Conservation (phyloP, 805 yeast species). For the Candida nonsorbophila region DNA sequence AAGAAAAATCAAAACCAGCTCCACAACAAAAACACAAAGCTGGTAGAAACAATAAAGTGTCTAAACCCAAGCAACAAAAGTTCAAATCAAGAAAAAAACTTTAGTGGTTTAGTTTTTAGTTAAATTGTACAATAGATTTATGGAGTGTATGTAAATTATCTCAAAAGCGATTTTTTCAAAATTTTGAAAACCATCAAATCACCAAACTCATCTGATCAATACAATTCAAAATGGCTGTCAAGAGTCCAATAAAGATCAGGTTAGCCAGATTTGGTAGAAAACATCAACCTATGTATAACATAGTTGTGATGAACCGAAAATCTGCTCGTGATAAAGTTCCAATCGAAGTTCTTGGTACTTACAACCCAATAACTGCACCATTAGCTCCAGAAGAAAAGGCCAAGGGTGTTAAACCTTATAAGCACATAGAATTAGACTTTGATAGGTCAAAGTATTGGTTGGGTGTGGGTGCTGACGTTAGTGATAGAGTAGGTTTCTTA, state of each 20-base stretch:
- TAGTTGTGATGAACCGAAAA: constrained; percentile 74
- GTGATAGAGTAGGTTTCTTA: constrained; percentile 70
- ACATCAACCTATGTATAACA: constrained; percentile 83
- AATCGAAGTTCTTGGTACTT: constrained; percentile 92
- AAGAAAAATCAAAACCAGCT: constrained; percentile 23
- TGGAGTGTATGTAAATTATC: neutral
- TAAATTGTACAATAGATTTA: neutral
- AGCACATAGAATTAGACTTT: constrained; percentile 81
- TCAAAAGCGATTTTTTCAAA: too few relatives aligned
- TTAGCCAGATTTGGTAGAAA: constrained; percentile 90
- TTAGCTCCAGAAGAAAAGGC: constrained; percentile 56
- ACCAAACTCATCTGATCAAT: too few relatives aligned
- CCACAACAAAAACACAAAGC: constrained; percentile 8
- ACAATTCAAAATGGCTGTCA: too few relatives aligned
- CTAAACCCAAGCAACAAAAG: constrained; percentile 42
- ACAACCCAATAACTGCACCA: constrained; percentile 77
- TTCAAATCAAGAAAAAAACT: constrained; percentile 59
- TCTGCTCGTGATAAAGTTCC: constrained; percentile 87
- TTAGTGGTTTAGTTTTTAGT: constrained; percentile 11
- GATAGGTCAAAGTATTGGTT: constrained; percentile 92
- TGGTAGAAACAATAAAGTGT: constrained; percentile 17
- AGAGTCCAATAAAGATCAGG: constrained; percentile 66
- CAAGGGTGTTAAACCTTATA: constrained; percentile 55
- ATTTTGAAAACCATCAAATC: too few relatives aligned
- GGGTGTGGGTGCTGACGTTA: constrained; percentile 95